Conservation (phyloP, 192 early-diverging fungal species). For the Mortierella alpina region DNA sequence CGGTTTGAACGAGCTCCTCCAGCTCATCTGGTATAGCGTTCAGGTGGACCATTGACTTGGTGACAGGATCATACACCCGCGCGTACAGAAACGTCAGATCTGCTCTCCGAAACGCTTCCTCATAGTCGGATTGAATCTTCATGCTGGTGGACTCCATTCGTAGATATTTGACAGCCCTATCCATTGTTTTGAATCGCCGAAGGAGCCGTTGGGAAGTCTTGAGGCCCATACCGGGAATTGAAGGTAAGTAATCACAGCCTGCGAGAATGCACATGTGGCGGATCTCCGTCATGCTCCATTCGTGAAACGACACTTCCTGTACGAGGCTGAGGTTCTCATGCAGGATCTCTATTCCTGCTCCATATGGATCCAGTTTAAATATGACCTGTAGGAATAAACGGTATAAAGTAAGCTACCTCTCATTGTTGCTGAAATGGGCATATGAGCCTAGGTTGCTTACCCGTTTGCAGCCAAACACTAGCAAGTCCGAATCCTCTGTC, state of each 20-base stretch:
- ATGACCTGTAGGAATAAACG: constrained; percentile 62
- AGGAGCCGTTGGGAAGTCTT: constrained; percentile 77
- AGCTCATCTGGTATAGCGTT: constrained; percentile 61
- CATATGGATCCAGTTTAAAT: constrained; percentile 84
- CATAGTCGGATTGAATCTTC: constrained; percentile 74
- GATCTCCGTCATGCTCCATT: constrained; percentile 72
- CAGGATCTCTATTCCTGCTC: constrained; percentile 73
- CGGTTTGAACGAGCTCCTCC: constrained; percentile 47
- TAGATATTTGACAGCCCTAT: constrained; percentile 46
- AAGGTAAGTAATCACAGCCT: constrained; percentile 96
- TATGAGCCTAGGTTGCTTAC: constrained; percentile 32
- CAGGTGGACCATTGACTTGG: constrained; percentile 65
- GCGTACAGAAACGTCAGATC: constrained; percentile 92
- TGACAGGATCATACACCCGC: constrained; percentile 83
- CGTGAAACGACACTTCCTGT: constrained; percentile 59
- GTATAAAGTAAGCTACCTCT: not conserved
- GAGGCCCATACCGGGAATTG: constrained; percentile 86
- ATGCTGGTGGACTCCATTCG: constrained; percentile 24
- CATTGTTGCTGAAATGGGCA: not conserved
- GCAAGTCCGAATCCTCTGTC: constrained; percentile 95
- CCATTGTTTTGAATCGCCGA: constrained; percentile 55
- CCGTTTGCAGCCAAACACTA: constrained; percentile 90
- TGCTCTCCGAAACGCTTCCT: constrained; percentile 74
- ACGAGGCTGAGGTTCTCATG: constrained; percentile 61
- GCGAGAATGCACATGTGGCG: constrained; percentile 95